Conservation (phyloP, 352 stramenopile species). For the Globisporangium echinulatum region DNA sequence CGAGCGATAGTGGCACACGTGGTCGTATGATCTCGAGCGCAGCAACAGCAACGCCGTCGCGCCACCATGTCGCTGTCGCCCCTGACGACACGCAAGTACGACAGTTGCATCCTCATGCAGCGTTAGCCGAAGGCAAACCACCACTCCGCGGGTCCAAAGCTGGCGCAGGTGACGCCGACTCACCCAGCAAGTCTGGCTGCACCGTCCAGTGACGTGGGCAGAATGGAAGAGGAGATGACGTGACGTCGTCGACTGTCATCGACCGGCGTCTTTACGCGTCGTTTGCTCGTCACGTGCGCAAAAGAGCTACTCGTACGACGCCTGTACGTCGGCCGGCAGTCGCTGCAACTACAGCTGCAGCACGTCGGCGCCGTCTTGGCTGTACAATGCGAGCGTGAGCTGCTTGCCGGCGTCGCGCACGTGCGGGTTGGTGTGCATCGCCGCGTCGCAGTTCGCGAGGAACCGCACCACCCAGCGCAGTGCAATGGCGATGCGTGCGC, state of each 20-base stretch:
- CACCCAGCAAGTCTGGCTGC: neutral
- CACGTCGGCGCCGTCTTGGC: constrained; percentile 26
- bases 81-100: neutral
- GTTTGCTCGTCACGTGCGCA: too few species aligned
- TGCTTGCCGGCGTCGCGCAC: constrained; percentile 32
- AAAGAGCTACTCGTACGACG: constrained; percentile 8
- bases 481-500: constrained; percentile 37
- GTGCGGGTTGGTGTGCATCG: constrained; percentile 32
- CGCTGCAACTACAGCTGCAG: constrained; percentile 7
- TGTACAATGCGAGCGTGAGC: constrained; percentile 25
- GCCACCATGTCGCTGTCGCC: neutral
- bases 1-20: neutral
- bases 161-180: constrained; percentile 10
- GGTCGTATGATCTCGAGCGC: too few species aligned
- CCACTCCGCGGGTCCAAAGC: constrained; percentile 4
- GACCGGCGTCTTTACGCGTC: neutral
- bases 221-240: neutral
- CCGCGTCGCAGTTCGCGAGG: constrained; percentile 19
- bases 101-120: neutral
- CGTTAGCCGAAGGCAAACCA: neutral
- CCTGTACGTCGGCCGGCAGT: neutral
- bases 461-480: constrained; percentile 30
- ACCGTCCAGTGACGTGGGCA: neutral
- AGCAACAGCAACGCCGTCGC: neutral
- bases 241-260: neutral